These are phyloP conservation scores for Rhizophagus clarus DNA, from an alignment of 192 early-diverging fungal species.

Conservation along the genomic window DNA sequence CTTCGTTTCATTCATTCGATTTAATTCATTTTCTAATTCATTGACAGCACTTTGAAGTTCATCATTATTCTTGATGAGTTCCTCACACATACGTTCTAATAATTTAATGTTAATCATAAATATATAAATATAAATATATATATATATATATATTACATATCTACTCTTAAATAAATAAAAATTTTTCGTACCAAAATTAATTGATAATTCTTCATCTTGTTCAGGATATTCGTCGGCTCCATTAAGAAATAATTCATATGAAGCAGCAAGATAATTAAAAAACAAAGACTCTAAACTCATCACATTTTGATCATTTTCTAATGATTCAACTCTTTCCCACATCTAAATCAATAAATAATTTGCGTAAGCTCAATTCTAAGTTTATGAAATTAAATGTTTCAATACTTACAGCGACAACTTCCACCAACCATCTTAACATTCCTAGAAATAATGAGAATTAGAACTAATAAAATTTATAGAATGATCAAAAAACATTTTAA, in stretches of 20 bases:
- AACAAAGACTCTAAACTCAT: constrained; percentile 59
- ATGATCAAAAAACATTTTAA: constrained; percentile 38
- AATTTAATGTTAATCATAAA: background rate
- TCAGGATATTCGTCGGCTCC: background rate
- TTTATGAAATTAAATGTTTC: constrained; percentile 44
- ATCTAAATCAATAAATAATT: constrained; percentile 44
- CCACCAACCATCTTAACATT: constrained; percentile 77
- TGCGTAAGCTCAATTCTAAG: constrained; percentile 18
- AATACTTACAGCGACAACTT: constrained; percentile 59
- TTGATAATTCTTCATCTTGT: background rate
- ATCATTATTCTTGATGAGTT: constrained; percentile 45
- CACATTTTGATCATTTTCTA: background rate
- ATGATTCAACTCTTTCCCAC: background rate
- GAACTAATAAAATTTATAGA: constrained; percentile 57
- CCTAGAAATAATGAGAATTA: constrained; percentile 51
- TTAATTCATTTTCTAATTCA: constrained; percentile 46
- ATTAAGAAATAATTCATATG: constrained; percentile 60
- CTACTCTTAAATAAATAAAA: background rate
- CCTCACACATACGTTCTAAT: constrained; percentile 6
- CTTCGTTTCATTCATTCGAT: constrained; percentile 33
- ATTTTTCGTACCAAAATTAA: background rate
- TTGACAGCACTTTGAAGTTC: constrained; percentile 56
- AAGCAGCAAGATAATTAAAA: constrained; percentile 66
- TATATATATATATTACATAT: too few species aligned
- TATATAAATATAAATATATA: too few species aligned